A percentile compares a stretch with the other conserved stretches of the same genome.
Conservation (phyloP, 768 basidiomycete genomes). For the Lactifluus volemus region DNA sequence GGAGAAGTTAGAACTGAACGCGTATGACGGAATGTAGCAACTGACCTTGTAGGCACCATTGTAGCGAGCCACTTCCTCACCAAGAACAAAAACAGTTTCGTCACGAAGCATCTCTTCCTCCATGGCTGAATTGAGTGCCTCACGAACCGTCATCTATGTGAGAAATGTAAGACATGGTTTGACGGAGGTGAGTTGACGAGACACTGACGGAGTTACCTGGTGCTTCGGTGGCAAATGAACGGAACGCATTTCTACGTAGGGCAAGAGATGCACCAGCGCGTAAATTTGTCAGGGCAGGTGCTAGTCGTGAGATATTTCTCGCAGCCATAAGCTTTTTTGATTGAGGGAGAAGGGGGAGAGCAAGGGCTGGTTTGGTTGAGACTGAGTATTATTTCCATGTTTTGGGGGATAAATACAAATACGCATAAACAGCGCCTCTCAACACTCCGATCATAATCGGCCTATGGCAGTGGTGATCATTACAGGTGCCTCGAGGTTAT, state of each 20-base stretch:
- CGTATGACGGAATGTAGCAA: slow-evolving; percentile 2
- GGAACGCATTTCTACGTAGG: slow-evolving; percentile 37
- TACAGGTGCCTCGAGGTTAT: slow-evolving; percentile 78
- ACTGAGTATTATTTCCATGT: background rate
- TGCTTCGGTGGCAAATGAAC: slow-evolving; percentile 57
- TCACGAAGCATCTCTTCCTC: slow-evolving; percentile 99
- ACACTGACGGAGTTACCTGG: slow-evolving; percentile 39
- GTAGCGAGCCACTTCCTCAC: slow-evolving; percentile 98
- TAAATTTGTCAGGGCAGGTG: slow-evolving; percentile 37
- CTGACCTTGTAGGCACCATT: slow-evolving; percentile 93
- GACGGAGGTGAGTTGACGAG: slow-evolving; percentile 28
- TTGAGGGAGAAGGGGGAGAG: slow-evolving; percentile 24
- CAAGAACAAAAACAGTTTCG: slow-evolving; percentile 88
- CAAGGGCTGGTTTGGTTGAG: slow-evolving; percentile 11
- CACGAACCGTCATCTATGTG: slow-evolving; percentile 90
- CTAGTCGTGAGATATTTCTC: slow-evolving; percentile 56
- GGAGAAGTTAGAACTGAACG: slow-evolving; percentile 1
- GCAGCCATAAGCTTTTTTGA: slow-evolving; percentile 44
- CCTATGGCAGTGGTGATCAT: slow-evolving; percentile 49
- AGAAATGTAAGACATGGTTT: slow-evolving; percentile 19
- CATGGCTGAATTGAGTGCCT: slow-evolving; percentile 95
- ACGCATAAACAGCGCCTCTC: slow-evolving; percentile 5
- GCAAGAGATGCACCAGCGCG: slow-evolving; percentile 36
- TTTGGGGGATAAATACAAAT: background rate
- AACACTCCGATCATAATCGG: slow-evolving; percentile 7